Percentiles rank a stretch among this genome's conserved stretches.
Evolutionary conservation across 163 green algal genomes (phyloP).

Genomic region (Scenedesmus sp.): DNA sequence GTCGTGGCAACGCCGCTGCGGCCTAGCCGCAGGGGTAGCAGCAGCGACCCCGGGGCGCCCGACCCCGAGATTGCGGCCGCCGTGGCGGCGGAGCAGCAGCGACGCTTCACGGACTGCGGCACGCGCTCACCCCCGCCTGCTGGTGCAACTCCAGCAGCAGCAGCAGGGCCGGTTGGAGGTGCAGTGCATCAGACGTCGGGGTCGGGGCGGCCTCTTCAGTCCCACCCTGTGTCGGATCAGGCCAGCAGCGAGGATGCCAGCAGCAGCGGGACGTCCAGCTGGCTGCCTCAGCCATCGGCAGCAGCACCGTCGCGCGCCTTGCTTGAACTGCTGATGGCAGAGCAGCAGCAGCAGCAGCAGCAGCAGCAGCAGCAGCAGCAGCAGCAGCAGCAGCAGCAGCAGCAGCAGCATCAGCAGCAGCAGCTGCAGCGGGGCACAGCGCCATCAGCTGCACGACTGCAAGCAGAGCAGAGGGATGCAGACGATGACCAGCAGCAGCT

Average conservation of each 20-base stretch:
- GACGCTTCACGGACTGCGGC: neutral
- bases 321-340: neutral
- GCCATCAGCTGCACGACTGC: neutral
- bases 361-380: neutral
- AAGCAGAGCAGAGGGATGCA: neutral
- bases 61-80: neutral
- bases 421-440: neutral
- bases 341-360: neutral
- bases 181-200: neutral
- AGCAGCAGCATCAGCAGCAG: no score
- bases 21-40: neutral
- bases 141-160: neutral
- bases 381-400: neutral
- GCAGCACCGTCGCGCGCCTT: neutral
- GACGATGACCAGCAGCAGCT: neutral
- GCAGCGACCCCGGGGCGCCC: neutral
- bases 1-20: neutral
- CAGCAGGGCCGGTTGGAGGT: neutral
- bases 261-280: neutral
- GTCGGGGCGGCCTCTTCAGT: neutral
- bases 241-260: neutral
- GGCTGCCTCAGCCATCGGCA: neutral
- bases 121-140: neutral
- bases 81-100: constrained; percentile 10
- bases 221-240: neutral